phyloP scores from a whole-genome alignment of 164 flowering plant species.

The Warburgia ugandensis region DNA sequence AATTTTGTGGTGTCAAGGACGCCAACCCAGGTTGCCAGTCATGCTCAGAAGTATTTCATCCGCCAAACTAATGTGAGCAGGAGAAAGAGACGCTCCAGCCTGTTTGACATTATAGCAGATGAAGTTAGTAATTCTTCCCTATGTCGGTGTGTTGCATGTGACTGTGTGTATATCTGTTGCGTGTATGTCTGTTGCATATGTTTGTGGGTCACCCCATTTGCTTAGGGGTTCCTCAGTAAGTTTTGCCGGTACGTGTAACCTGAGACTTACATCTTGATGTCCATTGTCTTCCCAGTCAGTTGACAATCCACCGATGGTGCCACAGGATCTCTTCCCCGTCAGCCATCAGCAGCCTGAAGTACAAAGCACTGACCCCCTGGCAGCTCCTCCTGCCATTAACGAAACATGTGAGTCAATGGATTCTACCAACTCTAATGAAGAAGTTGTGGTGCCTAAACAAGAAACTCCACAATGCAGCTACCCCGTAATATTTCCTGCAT shows the following conservation, averaged over 20 bases:
- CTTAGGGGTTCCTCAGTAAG: no score
- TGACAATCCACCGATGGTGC: slow-evolving; percentile 34
- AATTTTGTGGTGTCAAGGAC: slow-evolving; percentile 78
- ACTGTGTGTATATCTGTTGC: background rate
- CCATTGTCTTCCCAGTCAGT: slow-evolving; percentile 30
- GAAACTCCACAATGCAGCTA: slow-evolving; percentile 40
- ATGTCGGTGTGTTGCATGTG: background rate
- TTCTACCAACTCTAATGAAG: slow-evolving; percentile 59
- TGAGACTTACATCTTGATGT: background rate
- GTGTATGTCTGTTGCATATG: no score
- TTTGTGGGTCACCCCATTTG: no score
- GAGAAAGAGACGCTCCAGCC: slow-evolving; percentile 81
- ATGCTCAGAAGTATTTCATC: slow-evolving; percentile 86
- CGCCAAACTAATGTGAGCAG: slow-evolving; percentile 68
- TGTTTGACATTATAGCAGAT: slow-evolving; percentile 78
- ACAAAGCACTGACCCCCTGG: slow-evolving; percentile 26
- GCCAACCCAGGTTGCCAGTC: slow-evolving; percentile 90
- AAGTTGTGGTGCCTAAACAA: slow-evolving; percentile 24
- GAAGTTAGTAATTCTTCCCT: slow-evolving; percentile 38
- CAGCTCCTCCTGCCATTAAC: slow-evolving; percentile 39
- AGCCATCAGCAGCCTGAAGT: slow-evolving; percentile 36
- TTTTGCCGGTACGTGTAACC: no score
- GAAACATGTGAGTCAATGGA: slow-evolving; percentile 90
- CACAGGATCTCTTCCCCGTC: slow-evolving; percentile 42
- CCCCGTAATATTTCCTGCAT: slow-evolving; percentile 59